These are phyloP conservation scores for Avicennia marina DNA, from an alignment of 257 asterid genomes.

Conservation along the genomic window DNA sequence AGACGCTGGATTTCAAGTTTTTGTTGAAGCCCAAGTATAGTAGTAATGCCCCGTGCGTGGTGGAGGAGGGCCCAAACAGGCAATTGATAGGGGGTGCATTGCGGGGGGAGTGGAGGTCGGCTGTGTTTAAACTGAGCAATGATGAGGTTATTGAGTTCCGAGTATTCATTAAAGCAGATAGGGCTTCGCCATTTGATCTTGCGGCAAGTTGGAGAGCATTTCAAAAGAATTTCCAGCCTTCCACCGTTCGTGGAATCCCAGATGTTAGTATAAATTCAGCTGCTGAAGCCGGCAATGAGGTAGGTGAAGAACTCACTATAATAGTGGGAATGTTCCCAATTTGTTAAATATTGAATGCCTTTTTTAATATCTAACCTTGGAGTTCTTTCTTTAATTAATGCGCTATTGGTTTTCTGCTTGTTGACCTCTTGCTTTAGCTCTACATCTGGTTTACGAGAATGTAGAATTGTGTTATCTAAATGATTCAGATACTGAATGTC, in stretches of 20 bases:
- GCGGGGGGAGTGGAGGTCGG: conserved; percentile 69
- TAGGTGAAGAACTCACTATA: conserved; percentile 15
- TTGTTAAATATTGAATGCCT: conserved; percentile 3
- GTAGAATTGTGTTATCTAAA: too few relatives aligned
- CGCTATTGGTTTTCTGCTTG: too few relatives aligned
- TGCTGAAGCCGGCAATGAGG: conserved; percentile 50
- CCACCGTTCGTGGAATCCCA: conserved; percentile 92
- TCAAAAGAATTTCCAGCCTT: conserved; percentile 87
- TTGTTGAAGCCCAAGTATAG: conserved; percentile 72
- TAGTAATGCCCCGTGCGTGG: conserved; percentile 44
- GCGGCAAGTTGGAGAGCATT: conserved; percentile 99
- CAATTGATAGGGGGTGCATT: conserved; percentile 70
- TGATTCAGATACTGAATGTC: too few relatives aligned
- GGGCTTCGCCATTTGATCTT: conserved; percentile 94
- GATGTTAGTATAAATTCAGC: conserved; percentile 77
- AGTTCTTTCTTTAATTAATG: not conserved
- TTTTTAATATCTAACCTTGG: not conserved
- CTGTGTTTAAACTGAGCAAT: conserved; percentile 51
- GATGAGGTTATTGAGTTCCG: conserved; percentile 76
- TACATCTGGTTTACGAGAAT: too few relatives aligned
- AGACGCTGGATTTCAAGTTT: conserved; percentile 91
- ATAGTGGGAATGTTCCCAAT: not conserved
- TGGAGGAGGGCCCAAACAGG: conserved; percentile 92
- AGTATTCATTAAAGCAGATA: conserved; percentile 72
- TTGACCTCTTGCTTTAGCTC: too few relatives aligned